phyloP scores from a whole-genome alignment of 257 asterid genomes.

The Gentiana dahurica region DNA sequence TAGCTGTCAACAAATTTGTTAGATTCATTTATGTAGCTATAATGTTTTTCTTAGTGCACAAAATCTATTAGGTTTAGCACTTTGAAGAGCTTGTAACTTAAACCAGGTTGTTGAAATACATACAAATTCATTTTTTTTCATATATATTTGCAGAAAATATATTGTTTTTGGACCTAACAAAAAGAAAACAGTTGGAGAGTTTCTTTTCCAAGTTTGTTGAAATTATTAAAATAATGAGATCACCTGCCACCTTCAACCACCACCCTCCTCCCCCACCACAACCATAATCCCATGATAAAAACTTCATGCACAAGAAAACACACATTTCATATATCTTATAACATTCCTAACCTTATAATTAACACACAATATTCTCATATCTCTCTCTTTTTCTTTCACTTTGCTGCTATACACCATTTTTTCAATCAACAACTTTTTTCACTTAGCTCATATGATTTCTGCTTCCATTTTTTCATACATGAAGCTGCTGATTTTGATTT shows the following conservation, averaged over 20 bases:
- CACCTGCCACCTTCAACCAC: slow-evolving; percentile 75
- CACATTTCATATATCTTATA: not conserved
- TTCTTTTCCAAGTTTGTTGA: slow-evolving; percentile 16
- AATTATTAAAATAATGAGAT: slow-evolving; percentile 38
- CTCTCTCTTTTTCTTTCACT: slow-evolving; percentile 1
- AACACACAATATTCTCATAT: slow-evolving; percentile 1
- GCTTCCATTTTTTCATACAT: not conserved
- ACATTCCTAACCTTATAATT: not conserved
- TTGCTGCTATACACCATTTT: slow-evolving; percentile 6
- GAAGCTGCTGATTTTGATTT: not conserved
- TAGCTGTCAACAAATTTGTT: too few species aligned
- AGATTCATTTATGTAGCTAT: slow-evolving; percentile 2
- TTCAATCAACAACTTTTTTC: not conserved
- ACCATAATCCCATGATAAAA: slow-evolving; percentile 10
- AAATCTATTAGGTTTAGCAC: slow-evolving; percentile 1
- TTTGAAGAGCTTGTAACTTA: slow-evolving; percentile 3
- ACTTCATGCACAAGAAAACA: slow-evolving; percentile 12
- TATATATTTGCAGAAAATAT: slow-evolving; percentile 5
- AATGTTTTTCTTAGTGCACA: not conserved
- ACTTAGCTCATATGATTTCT: too few species aligned
- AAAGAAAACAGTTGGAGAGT: slow-evolving; percentile 20
- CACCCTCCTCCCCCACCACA: slow-evolving; percentile 47
- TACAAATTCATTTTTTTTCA: slow-evolving; percentile 1
- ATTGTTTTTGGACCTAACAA: slow-evolving; percentile 14
- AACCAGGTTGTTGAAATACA: not conserved